Base-by-base conservation (phyloP, 1,139 yeast species). In the Pichia sp. region DNA sequence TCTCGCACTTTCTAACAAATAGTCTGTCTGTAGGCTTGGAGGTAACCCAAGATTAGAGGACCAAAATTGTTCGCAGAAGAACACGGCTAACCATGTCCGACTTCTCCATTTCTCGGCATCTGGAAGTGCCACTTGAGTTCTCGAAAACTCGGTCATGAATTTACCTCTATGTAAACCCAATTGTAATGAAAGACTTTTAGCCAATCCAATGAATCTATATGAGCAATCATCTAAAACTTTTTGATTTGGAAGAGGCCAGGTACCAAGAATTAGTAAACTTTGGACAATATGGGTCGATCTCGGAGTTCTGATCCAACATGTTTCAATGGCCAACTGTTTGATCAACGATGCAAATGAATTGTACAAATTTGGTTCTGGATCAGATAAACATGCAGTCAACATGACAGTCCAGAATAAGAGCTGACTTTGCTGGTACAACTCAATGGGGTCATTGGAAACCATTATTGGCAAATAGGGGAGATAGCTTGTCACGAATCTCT, bases 31-130 rank as follows among this genome's bases (percentile, higher is more conserved):
- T 58, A 88, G 79, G 10, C 89, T 83, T 1, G 96, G 93, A 1
- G 97, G 97, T 49, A 91, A 72, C 0, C 97, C 97, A 51, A 90
- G 71, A 43, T 84, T 82, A 16, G 95, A 87, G 13, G 95, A 85
- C 95, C 96, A 88, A 63, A 90, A 87, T 60, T 89, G 95, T 65
- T 90, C 96, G 53, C 88, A 78, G 64, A 90, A 86, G 66, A 87
- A 91, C 3, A 88, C 85, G 0, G 95, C 90, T 36, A 89, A 72
- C 97, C 97, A 91, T 1, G 96, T 82, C 59, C 96, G 75, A 0
- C 97, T 89, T 66, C 98, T 77, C 97, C 97, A 91, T 65, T 84
- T 84, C 60, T 89, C 96, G 3, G 96, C 93, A 68, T 90, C 90
- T 0, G 95, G 95, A 65, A 90, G 74, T 41, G 88, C 80, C 3